phyloP scores from a whole-genome alignment of 768 basidiomycete species.

The Serendipita sp. region DNA sequence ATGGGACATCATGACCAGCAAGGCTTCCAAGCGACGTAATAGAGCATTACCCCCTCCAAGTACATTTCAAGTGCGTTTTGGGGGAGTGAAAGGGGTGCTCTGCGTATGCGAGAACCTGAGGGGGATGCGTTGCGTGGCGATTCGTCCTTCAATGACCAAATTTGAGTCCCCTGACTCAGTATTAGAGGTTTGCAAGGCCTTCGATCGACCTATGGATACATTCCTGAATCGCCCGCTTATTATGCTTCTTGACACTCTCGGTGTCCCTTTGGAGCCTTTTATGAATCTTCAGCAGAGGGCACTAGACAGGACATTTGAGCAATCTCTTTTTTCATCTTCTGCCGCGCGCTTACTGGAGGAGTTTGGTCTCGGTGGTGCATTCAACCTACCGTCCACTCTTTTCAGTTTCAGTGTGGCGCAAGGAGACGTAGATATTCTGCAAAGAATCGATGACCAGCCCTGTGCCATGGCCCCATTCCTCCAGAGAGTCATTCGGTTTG shows the following conservation, averaged over 20 bases:
- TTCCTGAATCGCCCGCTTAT: constrained; percentile 51
- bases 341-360: constrained; percentile 37
- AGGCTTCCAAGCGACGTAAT: too few species aligned
- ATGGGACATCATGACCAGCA: too few species aligned
- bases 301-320: constrained; percentile 29
- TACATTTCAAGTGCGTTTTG: neutral
- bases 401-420: constrained; percentile 33
- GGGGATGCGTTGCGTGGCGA: constrained; percentile 22
- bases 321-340: constrained; percentile 19
- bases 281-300: constrained; percentile 37
- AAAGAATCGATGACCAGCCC: constrained; percentile 5
- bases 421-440: constrained; percentile 19
- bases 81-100: neutral
- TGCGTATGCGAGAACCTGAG: neutral
- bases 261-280: constrained; percentile 40
- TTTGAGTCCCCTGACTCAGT: constrained; percentile 33
- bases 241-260: constrained; percentile 48
- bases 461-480: constrained; percentile 30
- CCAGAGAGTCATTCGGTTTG: constrained; percentile 34
- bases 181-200: constrained; percentile 50
- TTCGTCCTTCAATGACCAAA: constrained; percentile 54
- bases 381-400: constrained; percentile 38
- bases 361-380: constrained; percentile 44
- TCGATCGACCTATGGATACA: constrained; percentile 42
- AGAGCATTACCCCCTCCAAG: too few species aligned